Percentiles rank a stretch among this genome's conserved stretches.
phyloP scores from a whole-genome alignment of 2,329 filamentous ascomycete species.

The Penicillium brasilianum region DNA sequence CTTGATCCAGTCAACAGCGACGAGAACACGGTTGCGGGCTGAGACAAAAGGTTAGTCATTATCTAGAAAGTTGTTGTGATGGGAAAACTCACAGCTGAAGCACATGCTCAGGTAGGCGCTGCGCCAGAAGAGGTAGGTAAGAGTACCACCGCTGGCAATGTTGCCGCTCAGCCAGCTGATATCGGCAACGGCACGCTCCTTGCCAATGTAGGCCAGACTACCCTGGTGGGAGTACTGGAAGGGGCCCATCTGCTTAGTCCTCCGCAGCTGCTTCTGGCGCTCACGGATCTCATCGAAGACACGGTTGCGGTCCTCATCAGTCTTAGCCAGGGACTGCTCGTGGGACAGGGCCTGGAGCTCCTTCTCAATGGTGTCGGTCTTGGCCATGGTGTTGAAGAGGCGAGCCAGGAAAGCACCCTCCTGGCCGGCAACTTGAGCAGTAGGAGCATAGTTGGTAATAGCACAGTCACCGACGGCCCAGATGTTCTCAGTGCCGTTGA shows the following conservation, averaged over 20 bases:
- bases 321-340: conserved; percentile 69
- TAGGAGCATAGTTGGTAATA: conserved; percentile 95
- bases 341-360: conserved; percentile 73
- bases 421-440: conserved; percentile 93
- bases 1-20: conserved; percentile 95
- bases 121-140: conserved; percentile 98
- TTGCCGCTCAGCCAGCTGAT: conserved; percentile 98
- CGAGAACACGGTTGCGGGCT: conserved; percentile 93
- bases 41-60: conserved; percentile 9
- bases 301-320: conserved; percentile 62
- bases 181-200: conserved; percentile 96
- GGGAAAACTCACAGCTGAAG: conserved; percentile 85
- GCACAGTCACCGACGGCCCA: conserved; percentile 99
- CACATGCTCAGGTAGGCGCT: conserved; percentile 99
- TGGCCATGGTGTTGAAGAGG: conserved; percentile 99
- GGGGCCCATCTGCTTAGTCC: conserved; percentile 92
- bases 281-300: conserved; percentile 78
- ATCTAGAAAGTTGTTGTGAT: neutral
- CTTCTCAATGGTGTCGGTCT: conserved; percentile 80
- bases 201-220: conserved; percentile 95
- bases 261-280: conserved; percentile 82
- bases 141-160: conserved; percentile 85
- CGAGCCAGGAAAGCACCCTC: conserved; percentile 94
- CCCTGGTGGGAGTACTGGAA: conserved; percentile 99
- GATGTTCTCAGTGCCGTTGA: conserved; percentile 94